Conservation (phyloP, 805 yeast species). For the Metschnikowia sp. region DNA sequence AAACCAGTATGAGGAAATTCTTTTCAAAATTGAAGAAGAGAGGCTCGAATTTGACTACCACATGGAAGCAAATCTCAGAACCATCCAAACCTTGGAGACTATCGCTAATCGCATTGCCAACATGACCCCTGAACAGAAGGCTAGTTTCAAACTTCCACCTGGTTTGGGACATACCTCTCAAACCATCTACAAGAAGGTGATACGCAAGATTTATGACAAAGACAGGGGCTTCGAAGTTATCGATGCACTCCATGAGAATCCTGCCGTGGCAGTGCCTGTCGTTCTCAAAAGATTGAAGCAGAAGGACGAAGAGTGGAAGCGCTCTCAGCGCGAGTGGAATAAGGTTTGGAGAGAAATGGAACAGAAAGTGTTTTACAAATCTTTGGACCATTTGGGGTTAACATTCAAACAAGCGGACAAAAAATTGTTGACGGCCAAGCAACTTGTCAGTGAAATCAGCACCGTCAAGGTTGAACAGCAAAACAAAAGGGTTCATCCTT, state of each 20-base stretch:
- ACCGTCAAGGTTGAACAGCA: conserved; percentile 88
- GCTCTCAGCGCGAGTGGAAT: conserved; percentile 98
- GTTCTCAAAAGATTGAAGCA: conserved; percentile 90
- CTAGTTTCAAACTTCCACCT: conserved; percentile 79
- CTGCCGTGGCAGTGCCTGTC: conserved; percentile 92
- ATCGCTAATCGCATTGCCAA: conserved; percentile 90
- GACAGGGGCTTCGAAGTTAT: conserved; percentile 96
- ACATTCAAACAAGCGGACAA: conserved; percentile 97
- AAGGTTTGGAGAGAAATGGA: conserved; percentile 98
- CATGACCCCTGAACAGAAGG: conserved; percentile 89
- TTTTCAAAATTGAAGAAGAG: conserved; percentile 94
- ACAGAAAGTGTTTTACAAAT: conserved; percentile 88
- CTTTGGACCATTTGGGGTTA: conserved; percentile 91
- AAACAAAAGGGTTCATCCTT: conserved; percentile 81
- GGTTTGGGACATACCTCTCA: conserved; percentile 90
- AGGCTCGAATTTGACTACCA: conserved; percentile 95
- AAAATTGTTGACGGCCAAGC: conserved; percentile 84
- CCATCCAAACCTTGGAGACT: conserved; percentile 93
- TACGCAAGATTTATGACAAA: conserved; percentile 87
- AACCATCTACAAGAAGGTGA: conserved; percentile 90
- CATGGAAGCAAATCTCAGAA: conserved; percentile 91
- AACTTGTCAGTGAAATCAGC: conserved; percentile 84
- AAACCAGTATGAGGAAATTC: conserved; percentile 94
- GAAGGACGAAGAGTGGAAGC: conserved; percentile 98
- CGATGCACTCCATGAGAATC: conserved; percentile 92